A percentile compares a stretch with the other conserved stretches of the same genome.
Conservation (phyloP, 2,329 filamentous ascomycete genomes). For the Boeremia lycopersici region DNA sequence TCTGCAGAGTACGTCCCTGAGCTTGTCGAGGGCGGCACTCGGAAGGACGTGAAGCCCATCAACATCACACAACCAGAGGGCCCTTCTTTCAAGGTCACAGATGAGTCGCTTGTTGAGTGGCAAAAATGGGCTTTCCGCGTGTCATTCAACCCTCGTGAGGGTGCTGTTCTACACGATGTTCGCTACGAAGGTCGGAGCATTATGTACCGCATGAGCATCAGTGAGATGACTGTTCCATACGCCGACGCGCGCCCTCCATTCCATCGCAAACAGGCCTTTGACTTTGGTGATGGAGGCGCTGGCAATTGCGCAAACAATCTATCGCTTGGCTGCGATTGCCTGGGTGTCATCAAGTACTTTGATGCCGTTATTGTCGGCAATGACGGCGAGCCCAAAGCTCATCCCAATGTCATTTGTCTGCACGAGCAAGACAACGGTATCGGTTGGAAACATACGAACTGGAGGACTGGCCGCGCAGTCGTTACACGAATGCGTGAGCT, state of each 20-base stretch:
- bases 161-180: slow-evolving; percentile 74
- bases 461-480: slow-evolving; percentile 65
- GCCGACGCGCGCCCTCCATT: slow-evolving; percentile 68
- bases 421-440: slow-evolving; percentile 75
- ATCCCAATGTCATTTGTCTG: slow-evolving; percentile 68
- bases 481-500: slow-evolving; percentile 67
- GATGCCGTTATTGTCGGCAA: slow-evolving; percentile 61
- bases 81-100: slow-evolving; percentile 65
- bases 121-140: slow-evolving; percentile 54
- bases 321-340: slow-evolving; percentile 69
- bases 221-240: slow-evolving; percentile 73
- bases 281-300: slow-evolving; percentile 72
- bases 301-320: slow-evolving; percentile 72
- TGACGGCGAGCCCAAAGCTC: slow-evolving; percentile 60
- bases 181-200: slow-evolving; percentile 69
- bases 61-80: slow-evolving; percentile 75
- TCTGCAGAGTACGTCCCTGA: slow-evolving; percentile 58
- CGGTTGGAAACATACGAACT: slow-evolving; percentile 74
- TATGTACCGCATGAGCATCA: slow-evolving; percentile 69
- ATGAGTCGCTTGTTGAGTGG: slow-evolving; percentile 53
- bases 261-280: slow-evolving; percentile 73
- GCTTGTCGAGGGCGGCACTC: slow-evolving; percentile 44
- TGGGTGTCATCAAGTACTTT: slow-evolving; percentile 71
- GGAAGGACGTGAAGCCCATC: slow-evolving; percentile 66
- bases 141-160: slow-evolving; percentile 56